Percentiles rank a stretch among this genome's conserved stretches.
These are phyloP conservation scores for Rhizopogon vulgaris DNA, from an alignment of 768 basidiomycete genomes.

Conservation along the genomic window DNA sequence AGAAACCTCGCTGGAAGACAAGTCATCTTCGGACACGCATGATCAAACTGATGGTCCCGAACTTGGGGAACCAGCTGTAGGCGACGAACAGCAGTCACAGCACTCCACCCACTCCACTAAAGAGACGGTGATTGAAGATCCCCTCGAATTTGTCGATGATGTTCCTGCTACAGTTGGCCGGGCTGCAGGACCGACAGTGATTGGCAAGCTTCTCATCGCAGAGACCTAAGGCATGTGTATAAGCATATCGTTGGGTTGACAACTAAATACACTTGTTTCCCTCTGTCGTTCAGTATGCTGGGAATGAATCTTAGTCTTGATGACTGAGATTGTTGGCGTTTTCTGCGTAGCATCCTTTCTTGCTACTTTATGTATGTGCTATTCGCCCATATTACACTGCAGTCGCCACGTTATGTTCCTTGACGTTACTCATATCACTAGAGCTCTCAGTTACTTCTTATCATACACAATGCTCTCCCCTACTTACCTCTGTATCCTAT, in stretches of 20 bases:
- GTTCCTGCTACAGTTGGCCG: constrained; percentile 21
- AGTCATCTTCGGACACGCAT: constrained; percentile 4
- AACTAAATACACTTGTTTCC: background rate
- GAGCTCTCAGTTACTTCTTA: background rate
- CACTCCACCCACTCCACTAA: background rate
- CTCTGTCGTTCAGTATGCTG: background rate
- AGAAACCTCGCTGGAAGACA: constrained; percentile 10
- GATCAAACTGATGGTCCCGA: constrained; percentile 4
- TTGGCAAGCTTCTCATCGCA: background rate
- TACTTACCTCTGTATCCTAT: background rate
- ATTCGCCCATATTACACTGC: background rate
- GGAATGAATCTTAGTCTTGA: background rate
- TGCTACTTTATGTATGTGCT: background rate
- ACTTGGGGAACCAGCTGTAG: constrained; percentile 1
- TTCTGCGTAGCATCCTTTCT: background rate
- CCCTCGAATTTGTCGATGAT: constrained; percentile 8
- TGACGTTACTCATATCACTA: background rate
- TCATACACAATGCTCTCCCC: background rate
- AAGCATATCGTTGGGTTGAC: background rate
- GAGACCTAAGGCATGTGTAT: background rate
- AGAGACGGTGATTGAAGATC: constrained; percentile 2
- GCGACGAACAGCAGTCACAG: background rate
- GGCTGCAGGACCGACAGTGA: constrained; percentile 12
- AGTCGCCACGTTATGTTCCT: background rate
- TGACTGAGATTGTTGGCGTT: background rate